Evolutionary conservation across 345 rosid species (phyloP).

Genomic region (Eucalyptus tenuipes): DNA sequence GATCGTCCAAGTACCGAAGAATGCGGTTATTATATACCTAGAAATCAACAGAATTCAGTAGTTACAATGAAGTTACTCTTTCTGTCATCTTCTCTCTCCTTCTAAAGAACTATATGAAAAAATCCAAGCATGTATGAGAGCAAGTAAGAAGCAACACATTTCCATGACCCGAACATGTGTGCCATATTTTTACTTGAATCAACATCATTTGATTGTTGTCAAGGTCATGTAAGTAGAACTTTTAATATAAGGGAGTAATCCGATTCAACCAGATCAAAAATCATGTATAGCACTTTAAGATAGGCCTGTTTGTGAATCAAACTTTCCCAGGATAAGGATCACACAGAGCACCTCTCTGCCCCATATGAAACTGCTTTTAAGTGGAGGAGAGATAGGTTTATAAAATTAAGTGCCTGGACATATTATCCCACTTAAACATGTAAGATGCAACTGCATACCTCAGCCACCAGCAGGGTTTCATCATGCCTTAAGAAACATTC

Average conservation of each 20-base stretch:
- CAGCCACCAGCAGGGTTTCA: conserved; percentile 52
- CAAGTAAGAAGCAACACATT: background rate
- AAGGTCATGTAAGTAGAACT: background rate
- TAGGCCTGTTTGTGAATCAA: background rate
- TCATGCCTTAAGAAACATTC: conserved; percentile 36
- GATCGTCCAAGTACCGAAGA: conserved; percentile 34
- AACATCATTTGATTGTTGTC: background rate
- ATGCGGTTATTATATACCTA: conserved; percentile 38
- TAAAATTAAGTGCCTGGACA: background rate
- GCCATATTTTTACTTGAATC: background rate
- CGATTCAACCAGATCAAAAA: background rate
- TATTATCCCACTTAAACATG: background rate
- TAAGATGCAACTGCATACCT: conserved; percentile 21
- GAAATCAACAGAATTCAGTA: background rate
- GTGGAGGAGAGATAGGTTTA: background rate
- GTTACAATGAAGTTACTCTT: background rate
- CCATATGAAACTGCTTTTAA: background rate
- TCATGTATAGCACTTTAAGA: background rate
- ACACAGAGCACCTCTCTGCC: background rate
- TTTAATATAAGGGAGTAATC: background rate
- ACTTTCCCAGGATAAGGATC: background rate
- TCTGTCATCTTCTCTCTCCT: background rate
- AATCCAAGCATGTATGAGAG: background rate
- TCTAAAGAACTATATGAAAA: background rate
- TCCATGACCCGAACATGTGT: background rate